Evolutionary conservation across 2,329 filamentous ascomycete species (phyloP).

Genomic region (Aureobasidium sp.): DNA sequence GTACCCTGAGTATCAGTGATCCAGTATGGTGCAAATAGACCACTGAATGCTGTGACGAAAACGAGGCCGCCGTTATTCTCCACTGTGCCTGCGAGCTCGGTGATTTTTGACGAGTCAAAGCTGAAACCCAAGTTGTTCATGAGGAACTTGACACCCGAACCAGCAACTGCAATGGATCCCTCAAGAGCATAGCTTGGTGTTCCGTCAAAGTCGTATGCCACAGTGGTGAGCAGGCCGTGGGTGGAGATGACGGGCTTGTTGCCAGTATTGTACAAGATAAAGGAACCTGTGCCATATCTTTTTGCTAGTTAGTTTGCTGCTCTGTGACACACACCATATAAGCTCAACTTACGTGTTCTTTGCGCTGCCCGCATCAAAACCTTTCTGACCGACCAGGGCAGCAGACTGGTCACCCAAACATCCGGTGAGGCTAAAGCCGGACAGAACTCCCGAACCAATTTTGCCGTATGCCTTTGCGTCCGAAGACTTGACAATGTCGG

Average conservation of each 20-base stretch:
- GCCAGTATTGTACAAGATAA: conserved; percentile 83
- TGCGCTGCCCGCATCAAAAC: conserved; percentile 70
- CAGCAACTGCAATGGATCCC: conserved; percentile 71
- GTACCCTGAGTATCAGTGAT: conserved; percentile 88
- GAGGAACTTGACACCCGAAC: conserved; percentile 55
- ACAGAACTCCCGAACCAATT: conserved; percentile 56
- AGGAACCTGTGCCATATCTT: conserved; percentile 62
- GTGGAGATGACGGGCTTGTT: conserved; percentile 76
- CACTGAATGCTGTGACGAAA: conserved; percentile 83
- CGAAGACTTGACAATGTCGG: conserved; percentile 77
- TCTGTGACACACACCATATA: not conserved
- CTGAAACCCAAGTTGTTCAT: conserved; percentile 55
- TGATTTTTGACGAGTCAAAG: conserved; percentile 57
- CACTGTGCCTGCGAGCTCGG: conserved; percentile 55
- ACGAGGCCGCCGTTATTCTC: conserved; percentile 74
- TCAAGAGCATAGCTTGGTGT: conserved; percentile 68
- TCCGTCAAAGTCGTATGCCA: conserved; percentile 75
- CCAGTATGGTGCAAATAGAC: conserved; percentile 89
- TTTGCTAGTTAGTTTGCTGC: not conserved
- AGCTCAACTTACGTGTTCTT: conserved; percentile 71
- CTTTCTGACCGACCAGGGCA: conserved; percentile 63
- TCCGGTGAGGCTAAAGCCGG: conserved; percentile 67
- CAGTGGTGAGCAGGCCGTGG: conserved; percentile 74
- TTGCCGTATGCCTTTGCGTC: conserved; percentile 64
- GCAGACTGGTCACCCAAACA: conserved; percentile 82